Percentiles rank a stretch among this genome's conserved stretches.
Evolutionary conservation across 305 asterid genomes (phyloP).

Genomic region (Rubia peregrina): DNA sequence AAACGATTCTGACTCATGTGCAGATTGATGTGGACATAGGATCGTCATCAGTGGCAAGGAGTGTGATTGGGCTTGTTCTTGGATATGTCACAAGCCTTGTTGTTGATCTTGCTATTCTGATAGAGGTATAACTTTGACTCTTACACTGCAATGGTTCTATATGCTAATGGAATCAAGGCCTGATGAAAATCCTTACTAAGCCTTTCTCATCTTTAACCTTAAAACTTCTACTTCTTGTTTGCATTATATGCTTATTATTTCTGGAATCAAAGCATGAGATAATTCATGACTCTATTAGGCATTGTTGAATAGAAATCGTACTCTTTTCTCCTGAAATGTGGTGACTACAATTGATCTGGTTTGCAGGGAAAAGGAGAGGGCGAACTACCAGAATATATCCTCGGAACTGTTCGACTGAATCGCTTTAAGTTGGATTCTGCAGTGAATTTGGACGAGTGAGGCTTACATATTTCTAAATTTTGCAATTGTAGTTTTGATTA

Average conservation of each 20-base stretch:
- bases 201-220: too few species aligned
- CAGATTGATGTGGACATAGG: slow-evolving; percentile 99
- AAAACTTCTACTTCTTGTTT: not conserved
- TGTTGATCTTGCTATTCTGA: slow-evolving; percentile 88
- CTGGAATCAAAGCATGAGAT: not conserved
- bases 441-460: slow-evolving; percentile 54
- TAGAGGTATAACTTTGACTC: slow-evolving; percentile 54
- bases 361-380: slow-evolving; percentile 78
- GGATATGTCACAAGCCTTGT: slow-evolving; percentile 93
- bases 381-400: slow-evolving; percentile 94
- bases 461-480: not conserved
- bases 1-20: slow-evolving; percentile 13
- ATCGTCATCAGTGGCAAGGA: slow-evolving; percentile 96
- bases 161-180: too few species aligned
- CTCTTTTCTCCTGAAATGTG: not conserved
- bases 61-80: slow-evolving; percentile 89
- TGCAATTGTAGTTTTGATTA: not conserved
- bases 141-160: not conserved
- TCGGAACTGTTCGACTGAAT: slow-evolving; percentile 86
- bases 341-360: not conserved
- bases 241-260: not conserved
- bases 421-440: slow-evolving; percentile 76
- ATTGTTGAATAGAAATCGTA: not conserved
- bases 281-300: not conserved
- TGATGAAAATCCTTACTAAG: not conserved